Conservation (phyloP, 2,329 filamentous ascomycete genomes). For the Fusarium camptoceras region DNA sequence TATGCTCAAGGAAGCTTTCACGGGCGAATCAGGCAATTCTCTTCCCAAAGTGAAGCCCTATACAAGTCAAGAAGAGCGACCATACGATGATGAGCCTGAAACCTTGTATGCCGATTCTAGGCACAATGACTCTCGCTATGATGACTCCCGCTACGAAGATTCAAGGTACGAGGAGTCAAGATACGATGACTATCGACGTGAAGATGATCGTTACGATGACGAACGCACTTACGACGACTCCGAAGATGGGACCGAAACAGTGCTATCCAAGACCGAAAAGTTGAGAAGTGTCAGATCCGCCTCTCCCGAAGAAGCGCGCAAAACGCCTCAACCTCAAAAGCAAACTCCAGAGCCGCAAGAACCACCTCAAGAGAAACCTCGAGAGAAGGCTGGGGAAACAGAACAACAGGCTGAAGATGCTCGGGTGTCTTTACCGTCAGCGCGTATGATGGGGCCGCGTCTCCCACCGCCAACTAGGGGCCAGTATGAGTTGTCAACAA, state of each 20-base stretch:
- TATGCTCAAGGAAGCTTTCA: conserved; percentile 70
- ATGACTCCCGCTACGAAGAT: conserved; percentile 37
- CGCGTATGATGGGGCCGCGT: conserved; percentile 51
- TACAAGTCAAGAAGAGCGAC: conserved; percentile 60
- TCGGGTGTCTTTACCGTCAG: conserved; percentile 37
- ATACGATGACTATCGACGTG: conserved; percentile 31
- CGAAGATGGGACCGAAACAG: conserved; percentile 46
- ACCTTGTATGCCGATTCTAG: conserved; percentile 41
- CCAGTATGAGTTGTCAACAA: conserved; percentile 67
- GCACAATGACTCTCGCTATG: conserved; percentile 33
- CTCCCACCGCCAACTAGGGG: conserved; percentile 65
- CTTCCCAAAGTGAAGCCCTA: conserved; percentile 60
- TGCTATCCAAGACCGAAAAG: conserved; percentile 35
- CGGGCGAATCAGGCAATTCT: conserved; percentile 67
- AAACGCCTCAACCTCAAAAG: conserved; percentile 19
- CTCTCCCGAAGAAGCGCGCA: conserved; percentile 40
- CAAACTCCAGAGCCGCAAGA: conserved; percentile 4
- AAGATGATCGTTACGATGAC: conserved; percentile 39
- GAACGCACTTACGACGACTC: conserved; percentile 38
- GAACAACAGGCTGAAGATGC: conserved; percentile 18
- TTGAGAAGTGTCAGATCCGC: conserved; percentile 28
- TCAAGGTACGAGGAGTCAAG: conserved; percentile 33
- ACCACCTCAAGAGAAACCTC: neutral
- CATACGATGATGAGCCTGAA: conserved; percentile 45
- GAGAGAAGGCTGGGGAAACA: conserved; percentile 1